Evolutionary conservation across 1,284 basidiomycete genomes (phyloP).

Genomic region (Puccinia triticina): DNA sequence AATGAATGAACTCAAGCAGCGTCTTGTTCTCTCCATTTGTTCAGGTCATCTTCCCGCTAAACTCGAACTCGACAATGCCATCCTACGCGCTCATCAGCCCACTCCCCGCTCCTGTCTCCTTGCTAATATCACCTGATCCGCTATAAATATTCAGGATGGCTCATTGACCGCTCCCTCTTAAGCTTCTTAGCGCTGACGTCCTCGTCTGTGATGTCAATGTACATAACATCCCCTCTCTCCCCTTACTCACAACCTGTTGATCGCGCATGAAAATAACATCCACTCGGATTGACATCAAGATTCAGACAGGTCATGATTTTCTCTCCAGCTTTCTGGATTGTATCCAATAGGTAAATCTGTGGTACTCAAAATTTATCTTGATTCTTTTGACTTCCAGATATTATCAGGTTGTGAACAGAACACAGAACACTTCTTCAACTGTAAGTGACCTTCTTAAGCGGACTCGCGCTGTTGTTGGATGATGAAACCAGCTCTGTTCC

Average conservation of each 20-base stretch:
- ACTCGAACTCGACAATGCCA: constrained; percentile 13
- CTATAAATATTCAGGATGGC: background rate
- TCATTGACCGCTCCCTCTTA: constrained; percentile 4
- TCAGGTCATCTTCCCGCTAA: background rate
- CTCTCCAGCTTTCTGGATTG: no score
- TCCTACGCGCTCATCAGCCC: constrained; percentile 12
- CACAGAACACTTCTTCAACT: no score
- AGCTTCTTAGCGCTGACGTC: constrained; percentile 27
- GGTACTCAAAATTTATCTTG: no score
- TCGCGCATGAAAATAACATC: background rate
- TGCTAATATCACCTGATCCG: constrained; percentile 6
- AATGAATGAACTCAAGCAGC: background rate
- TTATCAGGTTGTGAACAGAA: no score
- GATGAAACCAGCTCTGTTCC: no score
- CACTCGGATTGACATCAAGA: background rate
- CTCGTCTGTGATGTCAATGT: constrained; percentile 8
- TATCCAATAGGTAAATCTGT: no score
- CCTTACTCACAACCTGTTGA: background rate
- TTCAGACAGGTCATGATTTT: no score
- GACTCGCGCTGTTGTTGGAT: no score
- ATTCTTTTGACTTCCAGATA: no score
- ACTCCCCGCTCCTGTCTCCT: constrained; percentile 6
- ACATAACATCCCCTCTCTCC: background rate
- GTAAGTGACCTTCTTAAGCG: no score
- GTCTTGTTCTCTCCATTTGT: background rate